These are phyloP conservation scores for Tremellales sp. DNA, from an alignment of 1,284 basidiomycete genomes.

Conservation along the genomic window DNA sequence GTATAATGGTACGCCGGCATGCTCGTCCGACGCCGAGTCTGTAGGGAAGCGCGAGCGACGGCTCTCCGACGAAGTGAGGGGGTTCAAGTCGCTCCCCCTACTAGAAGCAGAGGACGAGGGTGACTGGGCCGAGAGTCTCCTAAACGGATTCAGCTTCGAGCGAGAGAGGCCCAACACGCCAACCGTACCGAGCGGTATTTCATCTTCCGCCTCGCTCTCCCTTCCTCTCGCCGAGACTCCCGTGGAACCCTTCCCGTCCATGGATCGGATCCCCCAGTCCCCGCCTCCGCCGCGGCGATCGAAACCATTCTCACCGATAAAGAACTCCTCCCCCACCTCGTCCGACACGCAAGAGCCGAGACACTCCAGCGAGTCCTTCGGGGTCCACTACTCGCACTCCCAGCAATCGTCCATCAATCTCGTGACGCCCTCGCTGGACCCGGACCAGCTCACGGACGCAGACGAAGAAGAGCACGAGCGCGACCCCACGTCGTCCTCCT, in stretches of 20 bases:
- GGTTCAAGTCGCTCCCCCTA: conserved; percentile 28
- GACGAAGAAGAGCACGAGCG: no score
- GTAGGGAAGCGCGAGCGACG: conserved; percentile 17
- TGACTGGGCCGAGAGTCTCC: conserved; percentile 33
- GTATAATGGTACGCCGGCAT: no score
- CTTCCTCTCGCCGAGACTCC: not conserved
- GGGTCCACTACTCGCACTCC: conserved; percentile 16
- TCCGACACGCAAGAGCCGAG: conserved; percentile 14
- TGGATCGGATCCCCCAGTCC: not conserved
- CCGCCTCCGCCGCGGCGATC: conserved; percentile 3
- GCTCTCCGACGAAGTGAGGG: conserved; percentile 35
- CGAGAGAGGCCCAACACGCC: not conserved
- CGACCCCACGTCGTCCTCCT: not conserved
- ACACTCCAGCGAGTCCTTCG: conserved; percentile 22
- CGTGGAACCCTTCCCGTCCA: not conserved
- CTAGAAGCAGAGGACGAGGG: conserved; percentile 17
- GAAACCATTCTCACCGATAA: not conserved
- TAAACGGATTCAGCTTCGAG: conserved; percentile 10
- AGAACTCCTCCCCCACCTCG: conserved; percentile 12
- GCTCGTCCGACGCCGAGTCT: no score
- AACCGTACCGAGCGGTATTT: not conserved
- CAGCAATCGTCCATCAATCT: conserved; percentile 15
- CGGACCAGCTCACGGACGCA: not conserved
- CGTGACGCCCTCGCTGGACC: conserved; percentile 17
- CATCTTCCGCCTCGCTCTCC: not conserved